Conservation (phyloP, 1,139 yeast genomes). For the Fermentozyma sake region DNA sequence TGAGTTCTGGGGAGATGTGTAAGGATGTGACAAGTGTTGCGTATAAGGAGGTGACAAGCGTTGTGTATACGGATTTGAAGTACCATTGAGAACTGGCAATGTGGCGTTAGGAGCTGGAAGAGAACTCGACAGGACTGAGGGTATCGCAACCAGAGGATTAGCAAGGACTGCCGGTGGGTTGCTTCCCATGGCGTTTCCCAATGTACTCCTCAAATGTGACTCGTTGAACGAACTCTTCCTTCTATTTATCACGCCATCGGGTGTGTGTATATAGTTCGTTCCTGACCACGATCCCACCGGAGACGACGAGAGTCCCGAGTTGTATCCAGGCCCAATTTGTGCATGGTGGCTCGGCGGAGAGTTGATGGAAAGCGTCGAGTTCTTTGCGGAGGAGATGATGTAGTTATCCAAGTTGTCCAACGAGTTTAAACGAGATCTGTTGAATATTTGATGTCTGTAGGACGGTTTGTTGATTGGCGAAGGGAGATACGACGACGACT, state of each 20-base stretch:
- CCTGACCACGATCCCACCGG: conserved; percentile 27
- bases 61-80: no score
- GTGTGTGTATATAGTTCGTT: conserved; percentile 18
- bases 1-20: conserved; percentile 6
- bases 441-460: conserved; percentile 30
- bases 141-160: no score
- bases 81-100: conserved; percentile 1
- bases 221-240: conserved; percentile 45
- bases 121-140: conserved; percentile 2
- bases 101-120: conserved; percentile 6
- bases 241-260: conserved; percentile 19
- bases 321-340: conserved; percentile 5
- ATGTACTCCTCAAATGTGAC: conserved; percentile 38
- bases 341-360: conserved; percentile 28
- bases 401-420: conserved; percentile 43
- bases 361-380: conserved; percentile 32
- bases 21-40: conserved; percentile 12
- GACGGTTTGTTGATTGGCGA: conserved; percentile 9
- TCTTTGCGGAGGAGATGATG: conserved; percentile 37
- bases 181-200: no score
- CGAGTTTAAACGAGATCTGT: conserved; percentile 40
- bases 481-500: conserved; percentile 28
- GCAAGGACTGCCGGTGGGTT: no score
- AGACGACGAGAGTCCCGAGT: conserved; percentile 15
- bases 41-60: no score